Evolutionary conservation across 306 rosid species (phyloP).

Genomic region (Dryas alaskensis): DNA sequence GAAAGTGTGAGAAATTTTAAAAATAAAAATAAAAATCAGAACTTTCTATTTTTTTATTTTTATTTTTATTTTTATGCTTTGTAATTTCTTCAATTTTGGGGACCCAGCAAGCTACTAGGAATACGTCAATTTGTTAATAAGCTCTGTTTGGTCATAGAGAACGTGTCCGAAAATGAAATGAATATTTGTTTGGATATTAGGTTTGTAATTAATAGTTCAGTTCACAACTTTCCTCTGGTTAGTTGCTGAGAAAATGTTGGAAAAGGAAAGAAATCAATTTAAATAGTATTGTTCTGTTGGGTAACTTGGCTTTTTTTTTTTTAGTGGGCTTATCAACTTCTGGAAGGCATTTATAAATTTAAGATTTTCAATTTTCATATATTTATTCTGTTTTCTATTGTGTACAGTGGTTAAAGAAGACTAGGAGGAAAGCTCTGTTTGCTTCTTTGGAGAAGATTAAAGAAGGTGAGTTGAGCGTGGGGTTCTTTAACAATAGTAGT

Average conservation of each 20-base stretch:
- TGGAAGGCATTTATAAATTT: neutral
- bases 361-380: neutral
- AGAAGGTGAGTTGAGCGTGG: constrained; percentile 54
- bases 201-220: neutral
- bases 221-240: neutral
- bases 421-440: constrained; percentile 83
- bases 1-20: neutral
- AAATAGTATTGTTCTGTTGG: neutral
- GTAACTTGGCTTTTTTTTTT: neutral
- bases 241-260: neutral
- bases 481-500: neutral
- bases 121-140: neutral
- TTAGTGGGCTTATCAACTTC: neutral
- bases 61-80: neutral
- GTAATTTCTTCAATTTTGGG: neutral
- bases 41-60: no score
- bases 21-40: neutral
- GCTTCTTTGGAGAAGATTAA: constrained; percentile 88
- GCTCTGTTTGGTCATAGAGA: constrained; percentile 8
- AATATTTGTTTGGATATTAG: neutral
- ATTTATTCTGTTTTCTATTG: neutral
- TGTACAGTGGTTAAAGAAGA: constrained; percentile 82
- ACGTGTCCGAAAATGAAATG: neutral
- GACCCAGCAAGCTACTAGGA: neutral
- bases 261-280: neutral